phyloP scores from a whole-genome alignment of 2,329 filamentous ascomycete genomes.

The Metarhizium brunneum region DNA sequence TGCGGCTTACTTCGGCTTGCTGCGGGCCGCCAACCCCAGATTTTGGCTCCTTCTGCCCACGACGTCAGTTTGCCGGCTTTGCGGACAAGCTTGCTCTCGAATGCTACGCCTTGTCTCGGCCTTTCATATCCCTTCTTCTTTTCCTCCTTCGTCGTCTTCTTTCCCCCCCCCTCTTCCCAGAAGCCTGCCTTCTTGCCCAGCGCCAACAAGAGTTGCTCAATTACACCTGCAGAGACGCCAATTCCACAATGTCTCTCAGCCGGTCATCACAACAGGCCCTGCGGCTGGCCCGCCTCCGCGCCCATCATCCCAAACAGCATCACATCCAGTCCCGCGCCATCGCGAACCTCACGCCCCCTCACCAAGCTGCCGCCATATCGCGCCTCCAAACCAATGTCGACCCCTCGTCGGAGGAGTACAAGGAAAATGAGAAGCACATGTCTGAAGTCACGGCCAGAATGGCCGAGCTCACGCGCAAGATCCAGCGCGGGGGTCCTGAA shows the following conservation, averaged over 20 bases:
- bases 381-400: slow-evolving; percentile 70
- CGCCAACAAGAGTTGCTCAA: background rate
- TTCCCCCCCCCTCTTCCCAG: background rate
- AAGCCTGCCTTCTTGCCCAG: background rate
- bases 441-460: slow-evolving; percentile 60
- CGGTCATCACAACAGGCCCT: slow-evolving; percentile 37
- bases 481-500: slow-evolving; percentile 66
- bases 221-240: background rate
- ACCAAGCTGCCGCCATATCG: slow-evolving; percentile 78
- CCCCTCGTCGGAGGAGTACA: slow-evolving; percentile 65
- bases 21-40: slow-evolving; percentile 21
- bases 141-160: background rate
- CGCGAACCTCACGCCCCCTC: slow-evolving; percentile 69
- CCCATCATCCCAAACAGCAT: slow-evolving; percentile 19
- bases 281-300: slow-evolving; percentile 17
- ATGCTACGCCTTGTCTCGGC: background rate
- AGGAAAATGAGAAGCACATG: slow-evolving; percentile 75
- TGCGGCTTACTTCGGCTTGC: slow-evolving; percentile 35
- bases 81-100: background rate
- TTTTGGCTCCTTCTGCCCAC: background rate
- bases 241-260: slow-evolving; percentile 35
- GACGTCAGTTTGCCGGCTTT: background rate
- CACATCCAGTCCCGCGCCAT: slow-evolving; percentile 30
- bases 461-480: slow-evolving; percentile 58
- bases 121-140: background rate